Percentiles rank a stretch among this genome's conserved stretches.
Conservation (phyloP, 139 green algal genomes). For the Chlamydomonas sphaeroides region DNA sequence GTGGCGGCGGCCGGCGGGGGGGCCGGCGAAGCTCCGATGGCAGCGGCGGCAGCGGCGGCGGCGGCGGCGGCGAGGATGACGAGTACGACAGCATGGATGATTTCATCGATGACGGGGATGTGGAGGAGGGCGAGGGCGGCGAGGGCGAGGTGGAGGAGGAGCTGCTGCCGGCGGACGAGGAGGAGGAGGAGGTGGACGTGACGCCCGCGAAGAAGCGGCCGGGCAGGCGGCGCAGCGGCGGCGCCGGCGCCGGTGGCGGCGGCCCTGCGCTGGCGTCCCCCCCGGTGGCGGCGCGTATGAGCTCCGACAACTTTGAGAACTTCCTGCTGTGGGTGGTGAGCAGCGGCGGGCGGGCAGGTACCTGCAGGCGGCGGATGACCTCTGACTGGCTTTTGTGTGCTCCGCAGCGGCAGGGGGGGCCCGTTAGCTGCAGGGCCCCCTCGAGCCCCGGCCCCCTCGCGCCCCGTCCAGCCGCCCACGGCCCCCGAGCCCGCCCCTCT, state of each 20-base stretch:
- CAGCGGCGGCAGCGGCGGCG: background rate
- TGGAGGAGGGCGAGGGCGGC: background rate
- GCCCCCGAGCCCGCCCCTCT: too few relatives aligned
- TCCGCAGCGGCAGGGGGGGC: too few relatives aligned
- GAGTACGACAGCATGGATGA: background rate
- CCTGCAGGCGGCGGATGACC: too few relatives aligned
- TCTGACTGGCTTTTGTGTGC: too few relatives aligned
- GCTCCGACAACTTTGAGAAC: conserved; percentile 6
- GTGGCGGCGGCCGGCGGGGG: too few relatives aligned
- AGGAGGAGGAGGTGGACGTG: conserved; percentile 1
- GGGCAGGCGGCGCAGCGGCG: background rate
- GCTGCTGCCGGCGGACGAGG: background rate
- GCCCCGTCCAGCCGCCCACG: too few relatives aligned
- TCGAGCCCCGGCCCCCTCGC: too few relatives aligned
- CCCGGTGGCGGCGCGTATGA: background rate
- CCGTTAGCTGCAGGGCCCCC: too few relatives aligned
- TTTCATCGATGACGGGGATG: background rate
- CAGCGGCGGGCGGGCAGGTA: too few relatives aligned
- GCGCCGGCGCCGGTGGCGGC: background rate
- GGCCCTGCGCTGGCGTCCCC: background rate
- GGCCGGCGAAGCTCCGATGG: background rate
- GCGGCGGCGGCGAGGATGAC: background rate
- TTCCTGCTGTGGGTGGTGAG: conserved; percentile 32
- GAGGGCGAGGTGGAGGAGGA: background rate
- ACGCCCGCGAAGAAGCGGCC: background rate